Base-by-base conservation (phyloP, 2,329 filamentous ascomycete species). In the Verticillium albo-atrum region DNA sequence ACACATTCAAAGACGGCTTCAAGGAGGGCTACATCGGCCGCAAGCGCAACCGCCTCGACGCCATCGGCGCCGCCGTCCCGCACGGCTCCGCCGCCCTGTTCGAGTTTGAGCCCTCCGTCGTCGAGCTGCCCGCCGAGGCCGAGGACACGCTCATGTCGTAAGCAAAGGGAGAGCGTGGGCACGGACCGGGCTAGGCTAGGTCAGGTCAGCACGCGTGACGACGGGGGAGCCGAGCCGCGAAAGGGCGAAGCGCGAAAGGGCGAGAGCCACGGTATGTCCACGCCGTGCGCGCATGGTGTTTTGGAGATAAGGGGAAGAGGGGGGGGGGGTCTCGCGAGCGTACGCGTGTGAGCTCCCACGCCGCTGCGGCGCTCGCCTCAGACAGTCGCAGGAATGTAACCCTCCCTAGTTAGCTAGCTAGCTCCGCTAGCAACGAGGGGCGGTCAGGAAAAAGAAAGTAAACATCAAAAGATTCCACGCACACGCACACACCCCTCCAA, bases 11-110 rank as follows among this genome's bases (percentile, higher is more conserved):
- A 15, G 77, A 75, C 20, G 75, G 76, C 5, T 77, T 73, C 15
- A 67, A 66, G 17, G 77, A 75, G n/a, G 75, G 76, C 5, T 77
- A 77, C 65, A 71, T 77, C n/a, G 80, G 78, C 1, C 72, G 72
- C 57, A 75, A 71, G 64, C 56, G 63, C 23, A 78, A 72, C 60
- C 70, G 81, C 32, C 63, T 72, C 26, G 77, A 79, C 12, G 79
- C 78, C 1, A 66, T 79, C 32, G 79, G 79, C 3, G 64, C 71
- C 3, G 75, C 78, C 12, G 74, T 84, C 35, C 67, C 71, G 6
- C 71, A 68, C 14, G 72, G 71, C 5, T 59, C 53, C 25, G 47
- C 26, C 15, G 55, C 60, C 23, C 56, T 60, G 37, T 66, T 66
- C 53, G 32, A 17, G 4, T 62, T 58, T 28, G 76, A 78, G 63